Evolutionary conservation across 2,329 filamentous ascomycete species (phyloP), one percentile per base, ranked within the genome.

Genomic region (Thielaviopsis punctulata): DNA sequence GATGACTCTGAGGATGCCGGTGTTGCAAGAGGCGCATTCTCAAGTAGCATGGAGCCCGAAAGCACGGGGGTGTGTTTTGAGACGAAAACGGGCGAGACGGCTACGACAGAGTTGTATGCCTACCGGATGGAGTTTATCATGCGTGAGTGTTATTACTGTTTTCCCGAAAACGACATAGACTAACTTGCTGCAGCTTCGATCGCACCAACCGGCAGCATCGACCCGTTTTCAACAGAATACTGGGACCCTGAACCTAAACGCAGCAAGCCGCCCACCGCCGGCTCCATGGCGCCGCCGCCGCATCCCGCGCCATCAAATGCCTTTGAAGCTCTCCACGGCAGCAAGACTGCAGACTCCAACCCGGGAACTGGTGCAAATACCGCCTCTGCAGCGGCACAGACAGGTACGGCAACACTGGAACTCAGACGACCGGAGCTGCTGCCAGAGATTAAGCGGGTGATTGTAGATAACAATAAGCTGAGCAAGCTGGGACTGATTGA

Each of bases 21-120:
- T 55, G 68, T 65, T 62, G 70, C 66, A 57, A 71, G 64, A 74
- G 76, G 70, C 69, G 76, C 63, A 65, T 81, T 67, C 76, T 60
- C 76, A 70, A 79, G 80, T 25, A 80, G 86, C 57, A 73, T 93
- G 60, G 78, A 89, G 61, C 86, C 88, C 0, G 70, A 84, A 43
- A 84, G 76, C 62, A 86, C 80, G 3, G 92, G 90, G 0, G 68
- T 96, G 9, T 92, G 84, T 62, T 98, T 88, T 77, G 86, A 94
- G 61, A 75, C 83, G 61, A 63, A 60, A 36, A 62, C 68, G 56
- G 67, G 70, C 48, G 64, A 67, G 57, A 72, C 62, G 60, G 71
- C 65, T 57, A 72, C 64, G 59, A 67, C 70, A 2, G 73, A 73
- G 36, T 64, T 76, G 56, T 66, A 77, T 54, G 70, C 73, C 7